Base-by-base conservation (phyloP, 352 stramenopile species). In the Phytophthora tubulina region DNA sequence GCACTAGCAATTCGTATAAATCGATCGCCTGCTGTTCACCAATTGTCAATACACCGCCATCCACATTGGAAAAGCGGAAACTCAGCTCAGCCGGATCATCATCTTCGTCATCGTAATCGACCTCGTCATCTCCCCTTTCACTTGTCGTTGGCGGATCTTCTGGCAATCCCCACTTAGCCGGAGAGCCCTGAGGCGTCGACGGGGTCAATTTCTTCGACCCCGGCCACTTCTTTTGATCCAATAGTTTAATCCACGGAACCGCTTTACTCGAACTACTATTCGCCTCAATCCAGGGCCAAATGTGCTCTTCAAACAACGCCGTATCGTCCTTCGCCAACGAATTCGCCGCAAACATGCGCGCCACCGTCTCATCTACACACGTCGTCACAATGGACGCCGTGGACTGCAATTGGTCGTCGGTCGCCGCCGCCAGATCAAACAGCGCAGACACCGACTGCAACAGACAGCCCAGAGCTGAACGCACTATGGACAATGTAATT, bases 151-250 rank as follows among this genome's bases (percentile, higher is more conserved):
- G 52, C 0, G 66, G 27, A 17, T 57, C 53, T n/a, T 79, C 70
- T 3, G 65, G 39, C 10, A 79, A 35, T 3, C 70, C 73, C 70
- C 73, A 75, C 30, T 82, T 79, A 1, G 64, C 44, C 8, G 71
- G 69, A 17, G 57, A 77, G 3, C 48, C 62, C 31, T 75, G 53
- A 6, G 66, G 65, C 6, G 74, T 70, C 0, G 69, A 72, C 27
- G 62, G 55, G 8, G 54, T 75, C 31, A 93, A 68, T 30, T 79
- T 78, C 50, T 91, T 86, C 0, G 68, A 81, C 4, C 72, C 81
- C 0, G 86, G 88, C 87, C 87, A 94, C 35, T 93, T 92, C 15
- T 80, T 80, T 8, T 83, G 68, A 49, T 95, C 85, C 6, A 94
- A 41, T 4, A 94, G 63, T 58, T 91, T 91, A 15, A 93, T 70